These are phyloP conservation scores for Ceratocystis alfenasii DNA, from an alignment of 2,329 filamentous ascomycete species.

Conservation along the genomic window DNA sequence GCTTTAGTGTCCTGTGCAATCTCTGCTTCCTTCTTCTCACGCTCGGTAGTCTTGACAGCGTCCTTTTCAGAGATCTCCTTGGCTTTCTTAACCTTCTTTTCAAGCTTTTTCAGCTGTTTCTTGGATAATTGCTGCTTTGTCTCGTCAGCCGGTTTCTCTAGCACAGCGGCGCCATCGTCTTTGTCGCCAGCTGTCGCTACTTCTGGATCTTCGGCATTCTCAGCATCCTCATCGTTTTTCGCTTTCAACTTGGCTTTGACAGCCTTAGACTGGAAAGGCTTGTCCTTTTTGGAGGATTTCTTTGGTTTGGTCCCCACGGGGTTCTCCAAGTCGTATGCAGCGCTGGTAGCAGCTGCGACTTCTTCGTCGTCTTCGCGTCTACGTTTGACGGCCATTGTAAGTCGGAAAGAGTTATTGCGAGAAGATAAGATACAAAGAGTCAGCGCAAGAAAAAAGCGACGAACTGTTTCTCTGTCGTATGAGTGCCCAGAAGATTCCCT, in stretches of 20 bases:
- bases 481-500: too few species aligned
- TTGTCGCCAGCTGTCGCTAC: constrained; percentile 22
- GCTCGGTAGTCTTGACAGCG: constrained; percentile 23
- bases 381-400: constrained; percentile 19
- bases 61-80: constrained; percentile 29
- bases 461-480: too few species aligned
- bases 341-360: constrained; percentile 23
- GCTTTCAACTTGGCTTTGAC: constrained; percentile 21
- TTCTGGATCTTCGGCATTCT: constrained; percentile 9
- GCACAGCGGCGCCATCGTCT: constrained; percentile 23
- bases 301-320: constrained; percentile 26
- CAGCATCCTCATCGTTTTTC: neutral
- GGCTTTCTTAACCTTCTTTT: constrained; percentile 28
- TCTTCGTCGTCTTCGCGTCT: constrained; percentile 25
- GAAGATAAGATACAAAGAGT: too few species aligned
- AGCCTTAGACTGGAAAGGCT: constrained; percentile 23
- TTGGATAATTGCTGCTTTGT: constrained; percentile 23
- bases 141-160: constrained; percentile 6
- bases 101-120: constrained; percentile 28
- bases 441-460: too few species aligned
- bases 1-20: constrained; percentile 22
- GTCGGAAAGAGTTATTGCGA: neutral
- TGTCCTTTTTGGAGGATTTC: constrained; percentile 25
- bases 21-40: constrained; percentile 25
- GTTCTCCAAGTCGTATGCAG: constrained; percentile 24